These are phyloP conservation scores for Lithospermum erythrorhizon DNA, from an alignment of 257 asterid species.

Conservation along the genomic window DNA sequence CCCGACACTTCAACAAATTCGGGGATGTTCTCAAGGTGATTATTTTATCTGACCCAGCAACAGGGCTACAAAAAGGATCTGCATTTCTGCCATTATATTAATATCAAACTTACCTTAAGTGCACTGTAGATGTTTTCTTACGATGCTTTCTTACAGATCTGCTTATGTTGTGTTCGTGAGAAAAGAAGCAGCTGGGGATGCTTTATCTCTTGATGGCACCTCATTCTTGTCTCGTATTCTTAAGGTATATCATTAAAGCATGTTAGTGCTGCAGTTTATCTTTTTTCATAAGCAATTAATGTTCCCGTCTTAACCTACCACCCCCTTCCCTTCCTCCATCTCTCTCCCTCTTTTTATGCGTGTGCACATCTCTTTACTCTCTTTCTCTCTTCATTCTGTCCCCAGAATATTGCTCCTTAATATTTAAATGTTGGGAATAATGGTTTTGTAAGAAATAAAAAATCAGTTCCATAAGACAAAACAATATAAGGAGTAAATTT, in stretches of 20 bases:
- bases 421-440: too few species aligned
- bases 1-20: constrained; percentile 72
- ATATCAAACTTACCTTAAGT: background rate
- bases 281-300: too few species aligned
- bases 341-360: too few species aligned
- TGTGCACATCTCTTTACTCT: too few species aligned
- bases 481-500: too few species aligned
- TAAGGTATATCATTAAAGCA: constrained; percentile 44
- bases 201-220: constrained; percentile 81
- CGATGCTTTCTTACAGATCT: constrained; percentile 45
- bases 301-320: too few species aligned
- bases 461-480: too few species aligned
- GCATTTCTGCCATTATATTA: constrained; percentile 3
- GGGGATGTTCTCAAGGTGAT: constrained; percentile 77
- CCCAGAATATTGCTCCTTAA: too few species aligned
- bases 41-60: constrained; percentile 65
- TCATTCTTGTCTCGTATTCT: constrained; percentile 90
- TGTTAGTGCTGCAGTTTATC: background rate
- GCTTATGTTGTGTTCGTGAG: constrained; percentile 78
- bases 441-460: too few species aligned
- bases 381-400: too few species aligned
- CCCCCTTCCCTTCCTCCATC: too few species aligned
- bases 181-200: constrained; percentile 78
- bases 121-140: background rate
- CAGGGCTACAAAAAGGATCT: constrained; percentile 93